Percentiles rank a stretch among this genome's conserved stretches.
Conservation (phyloP, 2,329 filamentous ascomycete species). For the Amauroascus verrucosus region DNA sequence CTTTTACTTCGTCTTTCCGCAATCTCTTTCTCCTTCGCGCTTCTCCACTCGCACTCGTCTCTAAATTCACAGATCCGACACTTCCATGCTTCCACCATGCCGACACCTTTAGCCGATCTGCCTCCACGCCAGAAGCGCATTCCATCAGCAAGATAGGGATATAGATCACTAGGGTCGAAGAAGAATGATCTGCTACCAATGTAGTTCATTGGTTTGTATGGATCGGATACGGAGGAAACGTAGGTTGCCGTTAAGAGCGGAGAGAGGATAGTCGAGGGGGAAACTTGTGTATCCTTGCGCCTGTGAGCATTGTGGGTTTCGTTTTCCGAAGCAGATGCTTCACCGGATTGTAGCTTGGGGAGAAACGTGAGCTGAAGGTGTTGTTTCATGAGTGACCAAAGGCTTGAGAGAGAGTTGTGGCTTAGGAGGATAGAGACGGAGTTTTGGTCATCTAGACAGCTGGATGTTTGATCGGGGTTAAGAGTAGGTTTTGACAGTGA, state of each 20-base stretch:
- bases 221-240: conserved; percentile 25
- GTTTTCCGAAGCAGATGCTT: conserved; percentile 18
- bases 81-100: conserved; percentile 78
- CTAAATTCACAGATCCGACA: conserved; percentile 77
- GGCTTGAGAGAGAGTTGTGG: conserved; percentile 49
- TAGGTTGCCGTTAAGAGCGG: conserved; percentile 38
- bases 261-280: conserved; percentile 29
- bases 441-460: conserved; percentile 31
- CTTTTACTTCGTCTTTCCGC: conserved; percentile 24
- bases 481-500: conserved; percentile 25
- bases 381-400: conserved; percentile 55
- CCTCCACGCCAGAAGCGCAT: conserved; percentile 85
- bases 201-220: conserved; percentile 17
- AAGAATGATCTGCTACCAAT: conserved; percentile 53
- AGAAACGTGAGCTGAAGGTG: conserved; percentile 47
- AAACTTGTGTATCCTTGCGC: conserved; percentile 27
- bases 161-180: conserved; percentile 55
- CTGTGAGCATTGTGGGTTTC: conserved; percentile 26
- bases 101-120: conserved; percentile 61
- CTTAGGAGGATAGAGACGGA: conserved; percentile 43
- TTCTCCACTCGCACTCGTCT: conserved; percentile 67
- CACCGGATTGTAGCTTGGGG: conserved; percentile 16
- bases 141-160: conserved; percentile 56
- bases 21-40: conserved; percentile 53
- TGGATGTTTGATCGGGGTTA: conserved; percentile 17